phyloP scores from a whole-genome alignment of 495 filamentous ascomycete genomes.

The Staphylotrichum longicolle region DNA sequence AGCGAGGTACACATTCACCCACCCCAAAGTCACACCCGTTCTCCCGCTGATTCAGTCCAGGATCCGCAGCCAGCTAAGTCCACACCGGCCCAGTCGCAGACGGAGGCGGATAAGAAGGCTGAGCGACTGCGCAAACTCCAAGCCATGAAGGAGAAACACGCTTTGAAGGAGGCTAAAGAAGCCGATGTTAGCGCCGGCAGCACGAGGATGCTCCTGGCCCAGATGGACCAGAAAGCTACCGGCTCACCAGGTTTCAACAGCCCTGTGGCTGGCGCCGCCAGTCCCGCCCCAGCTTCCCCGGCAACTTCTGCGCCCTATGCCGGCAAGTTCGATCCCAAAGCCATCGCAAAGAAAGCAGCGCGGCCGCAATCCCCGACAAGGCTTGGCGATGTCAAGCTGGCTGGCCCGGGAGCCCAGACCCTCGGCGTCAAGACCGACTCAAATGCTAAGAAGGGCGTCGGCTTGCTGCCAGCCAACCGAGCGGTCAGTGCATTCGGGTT shows the following conservation, averaged over 20 bases:
- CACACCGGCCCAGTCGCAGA: constrained; percentile 54
- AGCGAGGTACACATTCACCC: constrained; percentile 50
- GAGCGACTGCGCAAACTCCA: constrained; percentile 81
- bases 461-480: constrained; percentile 38
- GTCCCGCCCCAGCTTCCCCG: constrained; percentile 50
- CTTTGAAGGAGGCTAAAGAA: constrained; percentile 73
- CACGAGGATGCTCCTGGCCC: constrained; percentile 65
- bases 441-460: constrained; percentile 23
- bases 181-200: constrained; percentile 63
- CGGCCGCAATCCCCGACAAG: constrained; percentile 38
- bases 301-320: constrained; percentile 53
- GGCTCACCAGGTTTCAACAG: constrained; percentile 46
- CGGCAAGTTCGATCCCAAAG: constrained; percentile 88
- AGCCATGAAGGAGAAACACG: constrained; percentile 89
- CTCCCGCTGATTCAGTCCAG: constrained; percentile 21
- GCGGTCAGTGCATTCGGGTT: constrained; percentile 79
- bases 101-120: constrained; percentile 80
- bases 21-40: neutral
- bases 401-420: constrained; percentile 32
- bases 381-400: constrained; percentile 38
- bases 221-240: constrained; percentile 71
- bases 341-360: constrained; percentile 72
- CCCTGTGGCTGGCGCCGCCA: constrained; percentile 54
- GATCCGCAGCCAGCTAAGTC: constrained; percentile 46
- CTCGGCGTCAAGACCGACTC: constrained; percentile 5